A percentile compares a stretch with the other conserved stretches of the same genome.
Evolutionary conservation across 2,329 filamentous ascomycete species (phyloP).

Genomic region (Penicillium sp.): DNA sequence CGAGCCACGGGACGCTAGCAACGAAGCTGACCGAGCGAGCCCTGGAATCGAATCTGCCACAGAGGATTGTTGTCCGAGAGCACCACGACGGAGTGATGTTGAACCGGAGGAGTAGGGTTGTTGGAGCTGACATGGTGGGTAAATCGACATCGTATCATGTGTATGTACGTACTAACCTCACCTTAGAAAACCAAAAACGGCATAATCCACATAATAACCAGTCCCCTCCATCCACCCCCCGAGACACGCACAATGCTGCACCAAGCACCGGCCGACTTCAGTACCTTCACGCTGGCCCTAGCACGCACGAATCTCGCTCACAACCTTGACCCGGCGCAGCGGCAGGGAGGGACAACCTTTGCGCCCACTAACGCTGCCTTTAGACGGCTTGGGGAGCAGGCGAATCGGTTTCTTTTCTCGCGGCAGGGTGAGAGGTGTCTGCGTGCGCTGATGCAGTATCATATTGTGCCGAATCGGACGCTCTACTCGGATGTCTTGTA

Average conservation of each 20-base stretch:
- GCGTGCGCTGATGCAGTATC: constrained; percentile 67
- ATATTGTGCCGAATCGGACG: constrained; percentile 63
- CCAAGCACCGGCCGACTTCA: constrained; percentile 51
- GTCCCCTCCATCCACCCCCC: constrained; percentile 67
- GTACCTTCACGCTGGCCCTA: constrained; percentile 66
- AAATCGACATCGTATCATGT: background rate
- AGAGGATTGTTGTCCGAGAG: constrained; percentile 61
- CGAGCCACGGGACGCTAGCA: constrained; percentile 61
- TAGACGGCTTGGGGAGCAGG: constrained; percentile 57
- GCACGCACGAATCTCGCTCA: constrained; percentile 63
- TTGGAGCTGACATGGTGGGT: constrained; percentile 60
- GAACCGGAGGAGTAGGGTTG: constrained; percentile 67
- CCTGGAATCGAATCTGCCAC: constrained; percentile 54
- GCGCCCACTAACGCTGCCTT: constrained; percentile 77
- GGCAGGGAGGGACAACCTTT: constrained; percentile 66
- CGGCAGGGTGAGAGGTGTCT: constrained; percentile 65
- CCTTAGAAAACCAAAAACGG: constrained; percentile 66
- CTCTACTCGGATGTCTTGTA: constrained; percentile 66
- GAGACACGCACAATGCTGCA: constrained; percentile 55
- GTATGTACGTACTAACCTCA: background rate
- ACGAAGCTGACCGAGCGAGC: constrained; percentile 53
- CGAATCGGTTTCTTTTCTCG: constrained; percentile 81
- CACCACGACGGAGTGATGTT: constrained; percentile 56
- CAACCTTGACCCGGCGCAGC: constrained; percentile 46
- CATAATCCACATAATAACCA: constrained; percentile 67